These are phyloP conservation scores for Elymus sibiricus DNA, from an alignment of 176 grass and related monocot species.

Conservation along the genomic window DNA sequence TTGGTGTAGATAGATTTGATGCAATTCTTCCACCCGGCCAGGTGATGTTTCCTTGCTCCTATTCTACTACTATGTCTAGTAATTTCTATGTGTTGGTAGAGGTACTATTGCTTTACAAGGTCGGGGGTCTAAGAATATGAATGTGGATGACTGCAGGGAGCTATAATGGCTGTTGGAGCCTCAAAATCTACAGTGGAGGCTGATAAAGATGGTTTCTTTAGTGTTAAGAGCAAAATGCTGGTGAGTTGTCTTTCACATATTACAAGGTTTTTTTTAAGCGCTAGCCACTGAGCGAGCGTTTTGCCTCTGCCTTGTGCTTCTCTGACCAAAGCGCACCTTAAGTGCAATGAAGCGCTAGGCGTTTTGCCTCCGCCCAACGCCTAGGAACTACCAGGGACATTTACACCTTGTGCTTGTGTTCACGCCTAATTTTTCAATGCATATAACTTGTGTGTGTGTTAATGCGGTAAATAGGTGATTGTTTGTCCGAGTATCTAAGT, in stretches of 20 bases:
- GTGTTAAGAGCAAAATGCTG: conserved; percentile 97
- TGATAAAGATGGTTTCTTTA: conserved; percentile 84
- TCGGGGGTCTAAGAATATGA: background rate
- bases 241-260: conserved; percentile 36
- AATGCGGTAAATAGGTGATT: background rate
- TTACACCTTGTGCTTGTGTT: too few relatives aligned
- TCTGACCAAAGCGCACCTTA: too few relatives aligned
- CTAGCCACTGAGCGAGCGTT: too few relatives aligned
- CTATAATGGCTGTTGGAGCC: conserved; percentile 97
- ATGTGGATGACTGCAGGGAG: conserved; percentile 55
- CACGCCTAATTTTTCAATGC: too few relatives aligned
- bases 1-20: conserved; percentile 95
- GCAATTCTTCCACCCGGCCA: conserved; percentile 99
- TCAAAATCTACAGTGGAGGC: conserved; percentile 77
- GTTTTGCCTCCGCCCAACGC: too few relatives aligned
- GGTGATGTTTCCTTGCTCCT: conserved; percentile 41
- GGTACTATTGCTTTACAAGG: background rate
- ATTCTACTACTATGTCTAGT: background rate
- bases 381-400: too few relatives aligned
- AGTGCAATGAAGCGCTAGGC: too few relatives aligned
- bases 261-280: too few relatives aligned
- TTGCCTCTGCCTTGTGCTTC: too few relatives aligned
- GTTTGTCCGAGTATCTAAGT: background rate
- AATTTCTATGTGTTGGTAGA: background rate
- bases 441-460: background rate